Base-by-base conservation (phyloP, 208 protist species). In the Crithidia thermophila region DNA sequence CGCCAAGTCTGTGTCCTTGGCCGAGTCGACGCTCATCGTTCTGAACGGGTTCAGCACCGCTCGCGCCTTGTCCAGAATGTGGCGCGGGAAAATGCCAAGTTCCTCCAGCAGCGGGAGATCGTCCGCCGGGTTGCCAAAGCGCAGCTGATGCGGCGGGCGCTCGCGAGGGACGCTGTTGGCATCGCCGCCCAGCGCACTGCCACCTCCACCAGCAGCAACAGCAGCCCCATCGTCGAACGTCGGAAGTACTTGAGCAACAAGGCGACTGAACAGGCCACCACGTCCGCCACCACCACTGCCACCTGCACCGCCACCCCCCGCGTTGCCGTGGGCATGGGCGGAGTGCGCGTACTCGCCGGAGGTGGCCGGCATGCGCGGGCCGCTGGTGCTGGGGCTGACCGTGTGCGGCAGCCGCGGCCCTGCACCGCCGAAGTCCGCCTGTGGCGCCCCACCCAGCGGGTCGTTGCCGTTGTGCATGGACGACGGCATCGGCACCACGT, bases 101-200 rank as follows among this genome's bases (percentile, higher is more conserved):
- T 96, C 90, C 61, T 92, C 82, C 14, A 94, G 78, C 36, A 96
- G 67, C 34, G 90, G 90, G 16, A 93, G 56, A 55, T 96, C 90
- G 49, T 96, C 88, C 34, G 82, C 84, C 2, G 82, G 82, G 74
- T 75, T 82, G n/a, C 88, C 90, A 65, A 95, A 95, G 25, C 90
- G 90, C 3, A 66, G 69, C 53, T 91, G 86, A 58, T 95, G 62
- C 9, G 79, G 45, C 4, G 89, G 89, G 8, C 49, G 46, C 52
- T 68, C 55, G 5, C 50, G 34, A 1, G 49, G 62, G 7, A 34
- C 30, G 18, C 42, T 21, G n/a, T 57, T 51, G 27, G 9, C 59
- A 6, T 20, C 30, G 56, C 57, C 47, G 33, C 23, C 30, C 18
- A 20, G 46, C 52, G 42, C 23, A 37, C 30, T 0, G 36, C 33